Evolutionary conservation across 2,329 filamentous ascomycete species (phyloP).

Genomic region (Chaetomiaceae sp.): DNA sequence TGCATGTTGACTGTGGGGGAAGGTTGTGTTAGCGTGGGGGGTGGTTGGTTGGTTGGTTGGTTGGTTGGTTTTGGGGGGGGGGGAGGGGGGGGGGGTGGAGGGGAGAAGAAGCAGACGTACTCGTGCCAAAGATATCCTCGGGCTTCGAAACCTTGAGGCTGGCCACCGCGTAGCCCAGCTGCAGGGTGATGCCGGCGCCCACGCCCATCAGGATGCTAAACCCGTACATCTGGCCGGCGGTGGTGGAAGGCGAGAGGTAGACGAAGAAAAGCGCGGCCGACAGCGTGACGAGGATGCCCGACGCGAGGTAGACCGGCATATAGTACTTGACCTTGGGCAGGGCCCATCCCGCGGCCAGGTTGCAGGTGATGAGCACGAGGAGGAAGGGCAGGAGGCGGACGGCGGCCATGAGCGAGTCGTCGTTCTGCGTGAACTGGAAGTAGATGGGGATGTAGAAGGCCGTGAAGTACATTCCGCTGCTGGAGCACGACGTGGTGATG

Average conservation of each 20-base stretch:
- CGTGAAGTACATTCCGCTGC: slow-evolving; percentile 31
- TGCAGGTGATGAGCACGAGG: slow-evolving; percentile 28
- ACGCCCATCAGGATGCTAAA: slow-evolving; percentile 18
- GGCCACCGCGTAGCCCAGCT: slow-evolving; percentile 28
- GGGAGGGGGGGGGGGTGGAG: neutral
- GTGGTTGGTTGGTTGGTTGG: no score
- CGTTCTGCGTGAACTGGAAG: slow-evolving; percentile 43
- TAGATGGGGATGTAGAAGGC: slow-evolving; percentile 47
- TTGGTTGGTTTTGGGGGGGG: neutral
- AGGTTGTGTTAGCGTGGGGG: no score
- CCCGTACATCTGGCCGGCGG: slow-evolving; percentile 19
- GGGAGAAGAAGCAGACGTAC: neutral
- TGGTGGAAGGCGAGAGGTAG: slow-evolving; percentile 18
- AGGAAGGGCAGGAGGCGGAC: slow-evolving; percentile 38
- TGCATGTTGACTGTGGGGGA: slow-evolving; percentile 25
- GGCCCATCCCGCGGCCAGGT: slow-evolving; percentile 15
- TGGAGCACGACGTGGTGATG: slow-evolving; percentile 29
- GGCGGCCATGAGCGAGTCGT: slow-evolving; percentile 34
- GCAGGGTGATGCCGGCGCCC: slow-evolving; percentile 22
- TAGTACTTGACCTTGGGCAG: slow-evolving; percentile 16
- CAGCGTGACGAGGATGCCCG: slow-evolving; percentile 16
- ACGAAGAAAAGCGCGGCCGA: slow-evolving; percentile 17
- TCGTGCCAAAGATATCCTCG: neutral
- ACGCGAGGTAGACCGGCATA: slow-evolving; percentile 20
- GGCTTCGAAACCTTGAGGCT: slow-evolving; percentile 17